Evolutionary conservation across 2,329 filamentous ascomycete genomes (phyloP).

Genomic region (Microcyclospora tardicrescens): DNA sequence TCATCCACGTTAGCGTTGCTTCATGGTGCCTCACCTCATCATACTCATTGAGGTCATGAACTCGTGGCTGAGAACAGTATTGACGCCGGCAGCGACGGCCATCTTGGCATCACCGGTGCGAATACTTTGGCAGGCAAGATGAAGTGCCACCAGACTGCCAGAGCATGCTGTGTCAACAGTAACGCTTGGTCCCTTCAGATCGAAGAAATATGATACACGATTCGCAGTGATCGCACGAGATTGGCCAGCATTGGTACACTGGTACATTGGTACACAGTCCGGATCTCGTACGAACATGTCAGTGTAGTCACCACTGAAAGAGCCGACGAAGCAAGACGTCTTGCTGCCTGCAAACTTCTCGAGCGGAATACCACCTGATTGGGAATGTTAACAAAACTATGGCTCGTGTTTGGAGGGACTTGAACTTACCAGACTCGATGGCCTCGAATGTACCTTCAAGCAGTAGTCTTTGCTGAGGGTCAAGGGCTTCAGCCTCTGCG

Average conservation of each 20-base stretch:
- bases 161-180: constrained; percentile 9
- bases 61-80: no score
- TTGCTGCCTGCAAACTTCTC: background rate
- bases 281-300: no score
- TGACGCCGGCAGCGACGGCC: constrained; percentile 3
- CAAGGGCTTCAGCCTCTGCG: constrained; percentile 7
- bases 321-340: background rate
- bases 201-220: constrained; percentile 7
- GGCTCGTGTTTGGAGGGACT: no score
- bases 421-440: no score
- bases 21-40: no score
- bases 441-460: constrained; percentile 14
- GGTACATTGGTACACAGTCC: no score
- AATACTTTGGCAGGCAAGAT: constrained; percentile 6
- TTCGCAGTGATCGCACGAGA: background rate
- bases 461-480: constrained; percentile 10
- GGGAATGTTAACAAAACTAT: no score
- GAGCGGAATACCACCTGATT: background rate
- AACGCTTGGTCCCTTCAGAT: constrained; percentile 6
- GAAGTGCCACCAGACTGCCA: constrained; percentile 4
- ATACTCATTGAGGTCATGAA: no score
- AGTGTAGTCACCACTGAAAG: background rate
- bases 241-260: no score
- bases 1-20: no score
- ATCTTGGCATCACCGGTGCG: constrained; percentile 10